Evolutionary conservation across 805 yeast species (phyloP), one percentile per base, ranked within the genome.

Genomic region (Saturnispora kantuleensis): DNA sequence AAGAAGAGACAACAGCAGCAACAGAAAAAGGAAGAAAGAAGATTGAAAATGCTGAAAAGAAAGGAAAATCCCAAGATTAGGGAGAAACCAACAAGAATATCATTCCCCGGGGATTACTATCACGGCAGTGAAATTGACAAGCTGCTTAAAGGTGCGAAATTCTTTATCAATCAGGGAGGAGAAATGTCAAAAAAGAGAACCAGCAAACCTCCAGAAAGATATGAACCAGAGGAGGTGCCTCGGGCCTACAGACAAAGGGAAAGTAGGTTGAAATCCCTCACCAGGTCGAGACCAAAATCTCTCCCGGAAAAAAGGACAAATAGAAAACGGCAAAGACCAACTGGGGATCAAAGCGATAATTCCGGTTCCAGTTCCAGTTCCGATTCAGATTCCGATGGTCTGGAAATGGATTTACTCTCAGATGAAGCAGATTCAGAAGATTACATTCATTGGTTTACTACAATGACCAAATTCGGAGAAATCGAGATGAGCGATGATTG

Each of bases 91-190:
- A 39, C 8, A 33, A 32, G 36, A 39, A 38, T 31, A 32, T 31
- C 15, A 42, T 15, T 37, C 31, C 26, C 28, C 35, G 28, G 45
- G 35, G 38, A 41, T 12, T 42, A 42, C 18, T 31, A 31, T 16
- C 13, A 16, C 28, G 45, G 45, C 9, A 31, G n/a, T 10, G 45
- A 42, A 18, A 28, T 53, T 18, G 53, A 55, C 1, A 47, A 35
- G 35, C 46, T 60, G 11, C 39, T 56, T 13, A 54, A 54, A 21
- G 62, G 63, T 3, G 50, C 64, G 5, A 10, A 46, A 26, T 51
- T 49, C 45, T 59, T 61, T 35, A 51, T 58, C 2, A 52, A 47
- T 36, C 47, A 52, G 9, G 62, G 59, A 5, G 50, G 49, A 11
- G 50, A 53, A 36, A 53, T 54, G 34, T 42, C 50, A 7, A 30